Base-by-base conservation (phyloP, 73 alveolate species). In the Durusdinium trenchii region DNA sequence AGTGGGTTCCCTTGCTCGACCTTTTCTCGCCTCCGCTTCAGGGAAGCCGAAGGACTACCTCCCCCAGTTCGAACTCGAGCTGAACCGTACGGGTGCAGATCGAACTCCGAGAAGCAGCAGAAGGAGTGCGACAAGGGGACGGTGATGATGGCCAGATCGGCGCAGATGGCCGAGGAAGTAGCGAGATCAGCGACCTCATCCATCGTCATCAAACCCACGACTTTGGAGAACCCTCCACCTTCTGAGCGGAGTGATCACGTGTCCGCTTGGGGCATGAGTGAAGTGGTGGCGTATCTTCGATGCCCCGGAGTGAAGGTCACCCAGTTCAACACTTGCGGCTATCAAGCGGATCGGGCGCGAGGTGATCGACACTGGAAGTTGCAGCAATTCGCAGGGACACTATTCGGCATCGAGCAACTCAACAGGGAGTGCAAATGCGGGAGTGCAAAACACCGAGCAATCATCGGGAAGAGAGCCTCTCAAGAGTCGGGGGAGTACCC, bases 171-270 rank as follows among this genome's bases (percentile, higher is more conserved):
- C 7, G n/a, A n/a, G n/a, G n/a, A n/a, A n/a, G n/a, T n/a, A n/a
- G n/a, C n/a, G n/a, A n/a, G n/a, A n/a, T n/a, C n/a, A n/a, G n/a
- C n/a, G n/a, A n/a, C n/a, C n/a, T n/a, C n/a, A n/a, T n/a, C n/a
- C n/a, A n/a, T n/a, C 43, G 12, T 14, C 40, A 30, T 14, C 82
- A 6, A 10, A 67, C 36, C 82, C 82, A 42, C 82, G 45, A 67
- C 82, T 10, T 42, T 67, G 43, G 82, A 67, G 82, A 67, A 67
- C 82, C 82, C 82, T 6, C 82, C 82, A 42, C 64, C 64, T 54
- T 54, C 64, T 54, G 20, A 9, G 28, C 20, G 64, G 9, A 20
- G 20, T 12, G 64, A 20, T 54, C 64, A 54, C 64, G 9, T 54
- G 64, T 54, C 64, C 9, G 64, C 64, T 20, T 54, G 64, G 64